A percentile compares a stretch with the other conserved stretches of the same genome.
Evolutionary conservation across 306 rosid genomes (phyloP).

Genomic region (Begonia peltatifolia): DNA sequence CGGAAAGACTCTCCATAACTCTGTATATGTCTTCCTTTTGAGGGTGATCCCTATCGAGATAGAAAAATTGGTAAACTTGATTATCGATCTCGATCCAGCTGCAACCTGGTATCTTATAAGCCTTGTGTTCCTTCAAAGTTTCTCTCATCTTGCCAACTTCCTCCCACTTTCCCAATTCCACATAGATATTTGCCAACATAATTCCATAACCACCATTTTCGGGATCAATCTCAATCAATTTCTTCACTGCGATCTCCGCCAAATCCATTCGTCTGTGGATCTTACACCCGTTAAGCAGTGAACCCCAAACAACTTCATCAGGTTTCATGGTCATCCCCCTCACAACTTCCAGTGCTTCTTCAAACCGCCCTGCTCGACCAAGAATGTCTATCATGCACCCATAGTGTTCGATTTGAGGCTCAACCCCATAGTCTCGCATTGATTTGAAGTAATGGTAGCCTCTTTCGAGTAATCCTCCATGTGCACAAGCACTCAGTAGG

Average conservation of each 20-base stretch:
- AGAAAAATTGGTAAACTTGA: slow-evolving; percentile 46
- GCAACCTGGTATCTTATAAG: slow-evolving; percentile 59
- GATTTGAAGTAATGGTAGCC: slow-evolving; percentile 41
- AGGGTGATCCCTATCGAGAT: slow-evolving; percentile 46
- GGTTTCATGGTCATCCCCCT: slow-evolving; percentile 56
- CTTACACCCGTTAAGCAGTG: slow-evolving; percentile 64
- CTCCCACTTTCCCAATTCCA: slow-evolving; percentile 60
- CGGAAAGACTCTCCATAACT: slow-evolving; percentile 31
- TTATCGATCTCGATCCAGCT: slow-evolving; percentile 74
- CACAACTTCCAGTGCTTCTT: slow-evolving; percentile 53
- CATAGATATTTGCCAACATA: slow-evolving; percentile 54
- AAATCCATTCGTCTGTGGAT: slow-evolving; percentile 49
- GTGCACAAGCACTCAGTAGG: slow-evolving; percentile 70
- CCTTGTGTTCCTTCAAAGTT: slow-evolving; percentile 34
- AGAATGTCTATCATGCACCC: slow-evolving; percentile 84
- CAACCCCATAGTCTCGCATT: slow-evolving; percentile 37
- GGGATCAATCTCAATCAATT: slow-evolving; percentile 50
- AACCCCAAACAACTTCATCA: slow-evolving; percentile 84
- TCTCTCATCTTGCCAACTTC: slow-evolving; percentile 47
- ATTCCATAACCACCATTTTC: slow-evolving; percentile 48
- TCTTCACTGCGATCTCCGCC: slow-evolving; percentile 52
- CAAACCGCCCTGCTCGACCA: slow-evolving; percentile 59
- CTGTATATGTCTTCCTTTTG: slow-evolving; percentile 34
- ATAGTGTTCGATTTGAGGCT: slow-evolving; percentile 55
- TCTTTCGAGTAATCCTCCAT: slow-evolving; percentile 58